Evolutionary conservation across 768 basidiomycete genomes (phyloP), one percentile per base, ranked within the genome.

Genomic region (Leccinum broughii): DNA sequence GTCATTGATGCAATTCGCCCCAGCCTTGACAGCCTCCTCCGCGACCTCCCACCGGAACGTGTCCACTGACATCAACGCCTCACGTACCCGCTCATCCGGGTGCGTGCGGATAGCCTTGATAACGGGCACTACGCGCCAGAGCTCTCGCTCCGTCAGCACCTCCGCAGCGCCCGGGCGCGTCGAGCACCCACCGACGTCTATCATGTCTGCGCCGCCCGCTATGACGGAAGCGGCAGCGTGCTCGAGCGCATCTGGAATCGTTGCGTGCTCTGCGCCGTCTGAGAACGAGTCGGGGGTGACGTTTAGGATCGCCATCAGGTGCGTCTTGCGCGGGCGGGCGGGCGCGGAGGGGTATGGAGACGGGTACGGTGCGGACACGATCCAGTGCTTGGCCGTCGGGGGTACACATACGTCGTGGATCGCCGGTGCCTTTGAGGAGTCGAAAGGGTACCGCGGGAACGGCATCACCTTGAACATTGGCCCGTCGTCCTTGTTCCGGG

Each of bases 281-380:
- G 95, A 98, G 76, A 98, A 98, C 0, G 95, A 97, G 75, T 99
- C 96, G 3, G 96, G 95, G 0, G 96, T 98, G 6, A 83, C 83
- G 70, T 98, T 98, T 58, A 99, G 82, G 1, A 92, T 97, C 0
- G 89, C 89, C 96, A 98, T 98, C 59, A 98, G 70, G 58, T 84
- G 81, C 1, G 92, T 89, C 66, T 79, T 82, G 26, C 62, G 68
- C 4, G 64, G 64, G 0, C 63, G 64, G 7, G 61, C 32, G 17
- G n/a, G 44, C 34, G 60, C 22, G 68, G 67, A 5, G 39, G 20
- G 7, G 58, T 26, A 6, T 20, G n/a, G 44, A 10, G 44, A 44
- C 1, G 44, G 32, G 32, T 61, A 59, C 54, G 30, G 67, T 48
- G 63, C 77, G 52, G 54, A 71, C 48, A 39, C 68, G 2, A 48